phyloP scores from a whole-genome alignment of 208 protist genomes.

The Trypanosoma rangeli region DNA sequence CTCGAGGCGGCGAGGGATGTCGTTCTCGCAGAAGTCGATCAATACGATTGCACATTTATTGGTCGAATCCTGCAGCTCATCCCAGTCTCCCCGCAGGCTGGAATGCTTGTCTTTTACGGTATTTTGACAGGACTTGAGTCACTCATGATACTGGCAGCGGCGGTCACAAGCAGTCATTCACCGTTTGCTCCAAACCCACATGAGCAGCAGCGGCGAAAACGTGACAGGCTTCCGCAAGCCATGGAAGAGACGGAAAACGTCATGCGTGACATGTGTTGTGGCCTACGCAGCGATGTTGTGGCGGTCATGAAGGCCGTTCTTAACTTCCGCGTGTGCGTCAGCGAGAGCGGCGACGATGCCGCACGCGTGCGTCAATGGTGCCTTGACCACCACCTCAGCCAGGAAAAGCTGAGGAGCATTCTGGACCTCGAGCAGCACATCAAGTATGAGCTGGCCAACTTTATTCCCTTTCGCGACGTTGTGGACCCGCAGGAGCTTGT shows the following conservation, averaged over 20 bases:
- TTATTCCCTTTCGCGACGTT: constrained; percentile 41
- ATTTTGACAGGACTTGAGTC: constrained; percentile 37
- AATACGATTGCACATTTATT: constrained; percentile 42
- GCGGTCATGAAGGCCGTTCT: constrained; percentile 36
- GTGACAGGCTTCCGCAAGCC: constrained; percentile 40
- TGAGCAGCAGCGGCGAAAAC: constrained; percentile 19
- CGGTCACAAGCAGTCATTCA: constrained; percentile 49
- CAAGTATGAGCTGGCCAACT: constrained; percentile 39
- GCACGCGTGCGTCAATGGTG: constrained; percentile 27
- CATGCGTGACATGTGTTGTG: constrained; percentile 53
- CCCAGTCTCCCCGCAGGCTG: constrained; percentile 36
- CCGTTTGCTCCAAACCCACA: constrained; percentile 31
- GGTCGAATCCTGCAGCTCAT: constrained; percentile 48
- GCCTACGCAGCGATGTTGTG: constrained; percentile 31
- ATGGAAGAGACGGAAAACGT: constrained; percentile 85
- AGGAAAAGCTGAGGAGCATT: constrained; percentile 36
- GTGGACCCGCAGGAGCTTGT: constrained; percentile 30
- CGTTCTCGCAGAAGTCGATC: constrained; percentile 31
- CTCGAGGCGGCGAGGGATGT: constrained; percentile 31
- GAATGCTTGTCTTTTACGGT: constrained; percentile 43
- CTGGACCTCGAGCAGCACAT: constrained; percentile 44
- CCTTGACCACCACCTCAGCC: constrained; percentile 25
- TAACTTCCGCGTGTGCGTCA: constrained; percentile 19
- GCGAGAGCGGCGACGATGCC: constrained; percentile 17
- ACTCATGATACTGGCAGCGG: constrained; percentile 64